Percentiles rank a stretch among this genome's conserved stretches.
These are phyloP conservation scores for Cercospora sp. DNA, from an alignment of 2,329 filamentous ascomycete genomes.

Conservation along the genomic window DNA sequence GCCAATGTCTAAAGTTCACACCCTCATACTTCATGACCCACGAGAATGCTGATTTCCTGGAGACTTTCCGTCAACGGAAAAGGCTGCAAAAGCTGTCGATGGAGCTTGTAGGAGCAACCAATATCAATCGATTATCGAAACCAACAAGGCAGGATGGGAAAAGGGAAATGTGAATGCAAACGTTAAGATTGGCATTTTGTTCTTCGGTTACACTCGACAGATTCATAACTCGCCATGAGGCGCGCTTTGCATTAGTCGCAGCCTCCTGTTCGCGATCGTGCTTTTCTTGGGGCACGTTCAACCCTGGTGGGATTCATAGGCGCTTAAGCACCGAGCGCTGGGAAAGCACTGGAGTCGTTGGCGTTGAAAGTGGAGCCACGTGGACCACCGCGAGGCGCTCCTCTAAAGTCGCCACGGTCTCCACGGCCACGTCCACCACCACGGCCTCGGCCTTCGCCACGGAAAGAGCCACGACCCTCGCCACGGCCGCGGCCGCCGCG, in stretches of 20 bases:
- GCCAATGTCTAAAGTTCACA: no score
- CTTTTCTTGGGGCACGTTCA: constrained; percentile 7
- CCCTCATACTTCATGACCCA: no score
- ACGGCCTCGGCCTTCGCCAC: constrained; percentile 47
- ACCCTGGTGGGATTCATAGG: constrained; percentile 1
- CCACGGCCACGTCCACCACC: constrained; percentile 37
- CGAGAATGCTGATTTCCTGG: no score
- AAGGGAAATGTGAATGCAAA: not conserved
- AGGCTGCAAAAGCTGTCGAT: no score
- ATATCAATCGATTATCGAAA: not conserved
- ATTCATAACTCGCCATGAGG: constrained; percentile 1
- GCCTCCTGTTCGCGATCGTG: not conserved
- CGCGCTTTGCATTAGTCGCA: constrained; percentile 3
- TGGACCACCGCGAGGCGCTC: constrained; percentile 29
- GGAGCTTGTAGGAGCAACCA: no score
- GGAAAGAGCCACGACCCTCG: constrained; percentile 43
- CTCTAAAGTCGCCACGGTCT: constrained; percentile 40
- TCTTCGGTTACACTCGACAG: constrained; percentile 2
- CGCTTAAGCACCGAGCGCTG: constrained; percentile 35
- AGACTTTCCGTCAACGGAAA: no score
- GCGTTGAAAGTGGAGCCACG: constrained; percentile 37
- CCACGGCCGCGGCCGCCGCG: constrained; percentile 46
- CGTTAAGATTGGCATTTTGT: constrained; percentile 8
- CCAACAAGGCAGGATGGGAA: not conserved
- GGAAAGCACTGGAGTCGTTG: constrained; percentile 39